phyloP scores from a whole-genome alignment of 768 basidiomycete species.

The Boletus rubroflammeus region DNA sequence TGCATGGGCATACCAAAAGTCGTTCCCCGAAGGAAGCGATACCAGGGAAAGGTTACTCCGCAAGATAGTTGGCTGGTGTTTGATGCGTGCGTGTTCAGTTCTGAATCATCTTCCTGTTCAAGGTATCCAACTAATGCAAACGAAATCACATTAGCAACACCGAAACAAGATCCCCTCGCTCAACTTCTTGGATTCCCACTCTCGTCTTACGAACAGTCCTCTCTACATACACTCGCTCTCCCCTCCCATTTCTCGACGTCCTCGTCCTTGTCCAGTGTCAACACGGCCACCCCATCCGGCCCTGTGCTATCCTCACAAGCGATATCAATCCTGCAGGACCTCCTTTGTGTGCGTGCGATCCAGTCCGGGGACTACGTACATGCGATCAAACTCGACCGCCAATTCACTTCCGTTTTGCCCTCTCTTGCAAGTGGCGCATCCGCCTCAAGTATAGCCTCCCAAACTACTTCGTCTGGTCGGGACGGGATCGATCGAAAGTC shows the following conservation, averaged over 20 bases:
- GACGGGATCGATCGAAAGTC: conserved; percentile 48
- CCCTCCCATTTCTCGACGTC: conserved; percentile 41
- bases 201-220: conserved; percentile 57
- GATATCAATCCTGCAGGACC: conserved; percentile 63
- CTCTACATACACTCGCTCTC: conserved; percentile 56
- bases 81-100: conserved; percentile 53
- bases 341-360: conserved; percentile 75
- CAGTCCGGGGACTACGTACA: conserved; percentile 65
- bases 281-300: not conserved
- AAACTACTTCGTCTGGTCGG: conserved; percentile 23
- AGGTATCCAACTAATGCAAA: not conserved
- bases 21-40: conserved; percentile 57
- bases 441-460: conserved; percentile 19
- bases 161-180: conserved; percentile 53
- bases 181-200: conserved; percentile 66
- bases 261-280: conserved; percentile 14
- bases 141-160: conserved; percentile 43
- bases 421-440: conserved; percentile 10
- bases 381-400: conserved; percentile 74
- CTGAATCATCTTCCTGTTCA: not conserved
- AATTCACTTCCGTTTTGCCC: conserved; percentile 47
- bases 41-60: conserved; percentile 52
- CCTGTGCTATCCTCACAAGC: conserved; percentile 41
- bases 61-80: conserved; percentile 63
- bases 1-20: conserved; percentile 74